These are phyloP conservation scores for Phialocephala subalpina DNA, from an alignment of 2,329 filamentous ascomycete genomes.

Conservation along the genomic window DNA sequence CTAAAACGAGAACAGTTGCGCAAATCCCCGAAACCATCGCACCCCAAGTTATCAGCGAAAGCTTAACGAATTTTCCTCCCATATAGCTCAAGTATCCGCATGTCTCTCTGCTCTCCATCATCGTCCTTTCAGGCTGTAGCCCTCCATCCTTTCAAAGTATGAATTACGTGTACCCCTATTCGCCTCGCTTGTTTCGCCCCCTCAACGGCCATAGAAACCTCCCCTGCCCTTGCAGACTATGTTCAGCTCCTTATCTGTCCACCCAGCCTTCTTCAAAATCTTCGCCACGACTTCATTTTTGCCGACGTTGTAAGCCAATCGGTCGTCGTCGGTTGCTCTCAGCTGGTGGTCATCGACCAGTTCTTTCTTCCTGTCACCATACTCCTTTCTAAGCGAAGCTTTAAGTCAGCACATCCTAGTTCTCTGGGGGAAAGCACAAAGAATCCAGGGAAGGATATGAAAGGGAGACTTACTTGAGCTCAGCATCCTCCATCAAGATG, in stretches of 20 bases:
- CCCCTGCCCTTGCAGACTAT: constrained; percentile 27
- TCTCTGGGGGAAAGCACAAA: background rate
- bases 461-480: constrained; percentile 30
- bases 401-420: background rate
- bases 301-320: constrained; percentile 29
- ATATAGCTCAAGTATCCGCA: background rate
- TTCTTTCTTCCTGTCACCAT: constrained; percentile 30
- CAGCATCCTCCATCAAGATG: constrained; percentile 42
- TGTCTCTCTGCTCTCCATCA: background rate
- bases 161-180: background rate
- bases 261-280: constrained; percentile 34
- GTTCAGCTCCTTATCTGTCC: constrained; percentile 33
- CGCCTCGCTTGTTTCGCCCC: background rate
- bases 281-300: constrained; percentile 37
- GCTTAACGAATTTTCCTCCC: no score
- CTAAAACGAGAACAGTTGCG: no score
- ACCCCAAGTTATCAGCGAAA: no score
- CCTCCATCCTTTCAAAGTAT: background rate
- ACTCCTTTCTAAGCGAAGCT: constrained; percentile 35
- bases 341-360: constrained; percentile 22
- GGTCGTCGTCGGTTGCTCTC: background rate
- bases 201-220: background rate
- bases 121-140: background rate
- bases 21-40: no score
- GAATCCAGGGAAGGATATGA: background rate